phyloP scores from a whole-genome alignment of 2,329 filamentous ascomycete genomes.

The Cercospora sp. region DNA sequence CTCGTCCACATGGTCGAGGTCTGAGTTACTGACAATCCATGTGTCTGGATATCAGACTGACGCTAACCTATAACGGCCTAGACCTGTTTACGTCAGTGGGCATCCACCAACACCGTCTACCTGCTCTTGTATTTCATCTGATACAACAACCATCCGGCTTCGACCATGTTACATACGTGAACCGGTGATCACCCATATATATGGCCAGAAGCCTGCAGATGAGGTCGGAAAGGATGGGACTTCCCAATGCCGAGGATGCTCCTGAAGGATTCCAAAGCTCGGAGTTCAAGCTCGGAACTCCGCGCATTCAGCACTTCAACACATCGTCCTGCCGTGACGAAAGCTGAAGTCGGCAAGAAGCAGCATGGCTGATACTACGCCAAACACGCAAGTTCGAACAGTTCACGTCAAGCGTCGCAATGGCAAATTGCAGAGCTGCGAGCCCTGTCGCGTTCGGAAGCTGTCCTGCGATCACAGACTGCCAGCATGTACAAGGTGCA shows the following conservation, averaged over 20 bases:
- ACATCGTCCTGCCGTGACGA: not conserved
- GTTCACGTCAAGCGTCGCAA: slow-evolving; percentile 28
- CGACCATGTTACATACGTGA: no score
- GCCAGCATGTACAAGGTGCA: slow-evolving; percentile 28
- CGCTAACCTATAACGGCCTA: no score
- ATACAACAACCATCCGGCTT: no score
- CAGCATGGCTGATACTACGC: not conserved
- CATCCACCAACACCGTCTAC: no score
- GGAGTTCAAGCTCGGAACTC: slow-evolving; percentile 6
- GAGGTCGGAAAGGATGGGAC: not conserved
- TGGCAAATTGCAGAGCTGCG: slow-evolving; percentile 30
- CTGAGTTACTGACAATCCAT: no score
- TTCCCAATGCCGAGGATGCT: not conserved
- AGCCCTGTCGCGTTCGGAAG: slow-evolving; percentile 30
- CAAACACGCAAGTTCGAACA: not conserved
- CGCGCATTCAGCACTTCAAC: not conserved
- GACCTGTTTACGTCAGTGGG: no score
- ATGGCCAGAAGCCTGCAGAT: no score
- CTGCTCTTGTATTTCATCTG: no score
- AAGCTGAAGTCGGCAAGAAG: not conserved
- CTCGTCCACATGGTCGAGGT: no score
- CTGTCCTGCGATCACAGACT: slow-evolving; percentile 31
- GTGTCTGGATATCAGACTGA: no score
- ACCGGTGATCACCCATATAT: no score
- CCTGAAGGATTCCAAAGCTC: not conserved